Evolutionary conservation across 768 basidiomycete species (phyloP), one percentile per base, ranked within the genome.

Genomic region (Cyathus striatus): DNA sequence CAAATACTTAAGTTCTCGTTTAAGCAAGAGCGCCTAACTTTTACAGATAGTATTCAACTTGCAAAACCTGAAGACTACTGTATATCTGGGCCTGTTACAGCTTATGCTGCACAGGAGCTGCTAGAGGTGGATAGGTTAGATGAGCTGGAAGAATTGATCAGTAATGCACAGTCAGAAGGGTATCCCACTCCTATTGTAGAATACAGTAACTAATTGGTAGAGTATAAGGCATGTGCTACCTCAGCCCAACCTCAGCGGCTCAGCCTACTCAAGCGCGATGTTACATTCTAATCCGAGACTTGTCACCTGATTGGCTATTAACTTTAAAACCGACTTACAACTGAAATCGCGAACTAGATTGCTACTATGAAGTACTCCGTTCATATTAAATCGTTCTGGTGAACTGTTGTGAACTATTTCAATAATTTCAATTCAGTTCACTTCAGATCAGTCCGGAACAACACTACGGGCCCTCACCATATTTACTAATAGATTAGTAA

Each of bases 1-100:
- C 62, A 64, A 50, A 42, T 64, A 2, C 50, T 60, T 12, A 66
- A 64, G 40, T 60, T 47, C 32, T 41, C 27, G 10, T 10, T 30
- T 30, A 30, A 30, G 16, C 27, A 30, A 10, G 27, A 30, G 10
- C 27, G 10, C 27, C 27, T 30, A 10, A 30, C 10, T 10, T 30
- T 30, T 30, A 30, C 27, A 10, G 27, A 30, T 30, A 10, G 16
- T 10, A 10, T 30, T 30, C n/a, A n/a, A n/a, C 27, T 30, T 16
- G 16, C 27, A 30, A 30, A 30, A 16, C 10, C 10, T 10, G 27
- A 30, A 30, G 27, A 30, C 16, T 30, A 16, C 27, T 10, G 27
- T 30, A 30, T 30, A 10, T 30, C 27, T 10, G 27, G 27, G 16
- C 27, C 27, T 10, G 27, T 30, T 16, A 30, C 16, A 16, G 27